These are phyloP conservation scores for Copromyces sp. DNA, from an alignment of 495 filamentous ascomycete genomes.

Conservation along the genomic window DNA sequence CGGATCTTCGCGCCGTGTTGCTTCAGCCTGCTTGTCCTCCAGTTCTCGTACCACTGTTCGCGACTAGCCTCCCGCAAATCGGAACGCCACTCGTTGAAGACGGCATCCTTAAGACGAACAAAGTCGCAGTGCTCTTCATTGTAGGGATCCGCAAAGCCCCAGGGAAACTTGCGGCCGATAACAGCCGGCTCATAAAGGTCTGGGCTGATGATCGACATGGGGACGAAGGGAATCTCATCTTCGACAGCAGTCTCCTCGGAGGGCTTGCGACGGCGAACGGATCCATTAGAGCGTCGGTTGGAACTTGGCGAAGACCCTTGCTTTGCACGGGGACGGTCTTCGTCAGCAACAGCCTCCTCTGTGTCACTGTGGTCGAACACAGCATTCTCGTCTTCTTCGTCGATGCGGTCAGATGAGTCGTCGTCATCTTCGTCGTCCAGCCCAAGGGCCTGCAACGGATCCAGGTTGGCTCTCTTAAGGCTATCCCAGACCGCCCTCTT, in stretches of 20 bases:
- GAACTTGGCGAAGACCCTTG: conserved; percentile 28
- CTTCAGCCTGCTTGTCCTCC: conserved; percentile 64
- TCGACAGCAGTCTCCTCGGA: conserved; percentile 21
- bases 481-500: conserved; percentile 86
- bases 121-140: conserved; percentile 90
- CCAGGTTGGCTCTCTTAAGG: conserved; percentile 74
- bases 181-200: conserved; percentile 75
- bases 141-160: conserved; percentile 93
- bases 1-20: conserved; percentile 23
- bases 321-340: conserved; percentile 21
- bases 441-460: conserved; percentile 78
- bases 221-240: conserved; percentile 51
- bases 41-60: conserved; percentile 92
- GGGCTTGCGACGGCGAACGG: conserved; percentile 34
- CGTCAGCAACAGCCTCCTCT: conserved; percentile 13
- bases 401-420: conserved; percentile 41
- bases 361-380: conserved; percentile 25
- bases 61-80: conserved; percentile 88
- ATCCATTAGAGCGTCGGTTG: conserved; percentile 40
- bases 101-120: conserved; percentile 75
- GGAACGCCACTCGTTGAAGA: conserved; percentile 86
- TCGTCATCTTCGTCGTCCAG: conserved; percentile 65
- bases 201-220: conserved; percentile 87
- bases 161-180: conserved; percentile 80
- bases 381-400: conserved; percentile 49